Evolutionary conservation across 768 basidiomycete species (phyloP), one percentile per base, ranked within the genome.

Genomic region (Boletellus sp.): DNA sequence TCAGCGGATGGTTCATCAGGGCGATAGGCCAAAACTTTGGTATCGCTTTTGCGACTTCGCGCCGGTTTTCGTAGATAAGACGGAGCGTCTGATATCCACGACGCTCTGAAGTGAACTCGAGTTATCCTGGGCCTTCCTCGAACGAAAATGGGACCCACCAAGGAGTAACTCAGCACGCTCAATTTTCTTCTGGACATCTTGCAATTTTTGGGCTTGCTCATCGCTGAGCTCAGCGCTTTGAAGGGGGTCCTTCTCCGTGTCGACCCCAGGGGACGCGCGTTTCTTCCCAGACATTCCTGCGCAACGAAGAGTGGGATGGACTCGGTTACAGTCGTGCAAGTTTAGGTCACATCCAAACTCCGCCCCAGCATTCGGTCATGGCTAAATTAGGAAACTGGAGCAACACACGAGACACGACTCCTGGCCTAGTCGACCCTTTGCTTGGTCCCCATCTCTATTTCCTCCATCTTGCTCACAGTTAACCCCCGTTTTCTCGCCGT

Each of bases 1-100:
- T 71, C 56, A 82, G 58, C 42, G 64, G 58, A 69, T 89, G 74
- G 72, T 90, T 87, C 80, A 89, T 79, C 59, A 93, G 73, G 37
- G 90, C 87, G 53, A 87, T 78, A n/a, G 87, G 80, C 90, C 90
- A 93, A 72, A 92, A 92, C 63, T 84, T 85, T 48, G 77, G 68
- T 63, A 93, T 89, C 22, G 68, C 66, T 68, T 84, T 85, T 41
- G 80, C 68, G 39, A 84, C 70, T 51, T 74, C 74, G 42, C 89
- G 85, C 58, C 90, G 83, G 69, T 79, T 83, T 64, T 83, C 78
- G 60, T 84, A 91, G 22, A 81, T 79, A 33, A 85, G 79, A 15
- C 66, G 61, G 50, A 89, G 69, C 47, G 75, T 75, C 50, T 75
- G 65, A 58, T 84, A 77, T 28, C 80, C 78, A 54, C 77, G 76